phyloP scores from a whole-genome alignment of 257 asterid species.

The Voacanga thouarsii region DNA sequence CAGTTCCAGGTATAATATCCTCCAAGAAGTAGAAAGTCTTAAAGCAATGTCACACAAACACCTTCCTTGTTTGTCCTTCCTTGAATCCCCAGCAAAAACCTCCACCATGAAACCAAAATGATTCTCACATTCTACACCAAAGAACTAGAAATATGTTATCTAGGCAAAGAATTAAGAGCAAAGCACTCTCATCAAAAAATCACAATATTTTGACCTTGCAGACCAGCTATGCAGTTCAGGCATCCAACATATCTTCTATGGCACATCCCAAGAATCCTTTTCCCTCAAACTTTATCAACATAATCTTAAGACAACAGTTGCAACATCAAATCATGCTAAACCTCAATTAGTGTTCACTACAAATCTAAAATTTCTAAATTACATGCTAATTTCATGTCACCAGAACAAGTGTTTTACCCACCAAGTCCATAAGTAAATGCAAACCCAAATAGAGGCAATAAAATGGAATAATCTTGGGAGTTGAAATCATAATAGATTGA shows the following conservation, averaged over 20 bases:
- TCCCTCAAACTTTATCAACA: not conserved
- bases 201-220: not conserved
- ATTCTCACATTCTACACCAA: not conserved
- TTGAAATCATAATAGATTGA: slow-evolving; percentile 1
- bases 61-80: too few relatives aligned
- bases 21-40: too few relatives aligned
- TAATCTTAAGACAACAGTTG: not conserved
- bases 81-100: too few relatives aligned
- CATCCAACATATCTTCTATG: not conserved
- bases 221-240: not conserved
- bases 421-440: not conserved
- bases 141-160: not conserved
- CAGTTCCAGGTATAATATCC: too few relatives aligned
- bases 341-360: not conserved
- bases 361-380: not conserved
- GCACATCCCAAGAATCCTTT: not conserved
- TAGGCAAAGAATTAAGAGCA: not conserved
- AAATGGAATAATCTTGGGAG: not conserved
- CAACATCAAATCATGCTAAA: not conserved
- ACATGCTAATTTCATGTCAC: not conserved
- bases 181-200: not conserved
- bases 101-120: too few relatives aligned
- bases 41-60: too few relatives aligned
- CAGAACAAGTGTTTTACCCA: not conserved
- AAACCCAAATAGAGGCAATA: not conserved